These are phyloP conservation scores for Planoprotostelium fungivorum DNA, from an alignment of 78 protist genomes.

Conservation along the genomic window DNA sequence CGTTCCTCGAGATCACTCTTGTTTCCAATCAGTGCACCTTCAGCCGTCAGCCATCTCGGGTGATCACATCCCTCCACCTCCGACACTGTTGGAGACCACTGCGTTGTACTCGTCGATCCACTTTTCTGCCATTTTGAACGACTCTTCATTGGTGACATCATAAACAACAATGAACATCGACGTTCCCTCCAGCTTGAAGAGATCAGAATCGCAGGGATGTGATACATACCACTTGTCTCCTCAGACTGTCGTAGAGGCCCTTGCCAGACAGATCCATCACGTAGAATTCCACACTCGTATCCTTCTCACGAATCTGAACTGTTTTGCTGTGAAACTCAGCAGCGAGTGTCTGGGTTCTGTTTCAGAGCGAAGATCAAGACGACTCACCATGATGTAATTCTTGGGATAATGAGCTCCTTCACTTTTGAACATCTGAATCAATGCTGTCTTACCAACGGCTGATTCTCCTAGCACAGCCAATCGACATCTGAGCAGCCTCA, in stretches of 20 bases:
- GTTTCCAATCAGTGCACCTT: not conserved
- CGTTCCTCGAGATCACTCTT: not conserved
- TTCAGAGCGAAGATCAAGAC: not conserved
- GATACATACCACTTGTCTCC: not conserved
- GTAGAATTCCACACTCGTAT: not conserved
- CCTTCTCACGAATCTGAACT: not conserved
- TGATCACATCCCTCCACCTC: not conserved
- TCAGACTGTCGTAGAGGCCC: not conserved
- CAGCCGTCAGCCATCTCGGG: not conserved
- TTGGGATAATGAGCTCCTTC: slow-evolving; percentile 14
- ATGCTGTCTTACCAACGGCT: slow-evolving; percentile 8
- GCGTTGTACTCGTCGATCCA: not conserved
- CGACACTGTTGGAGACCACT: not conserved
- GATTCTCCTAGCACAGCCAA: slow-evolving; percentile 1
- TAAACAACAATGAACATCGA: not conserved
- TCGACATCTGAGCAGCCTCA: not conserved
- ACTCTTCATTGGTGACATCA: not conserved
- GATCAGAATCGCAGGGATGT: not conserved
- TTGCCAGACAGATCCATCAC: not conserved
- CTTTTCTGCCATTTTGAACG: not conserved
- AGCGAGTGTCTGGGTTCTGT: not conserved
- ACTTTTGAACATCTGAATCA: slow-evolving; percentile 8
- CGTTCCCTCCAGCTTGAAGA: not conserved
- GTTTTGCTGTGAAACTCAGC: not conserved
- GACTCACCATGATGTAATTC: slow-evolving; percentile 1